Evolutionary conservation across 2,329 filamentous ascomycete genomes (phyloP).

Genomic region (Amphichorda felina): DNA sequence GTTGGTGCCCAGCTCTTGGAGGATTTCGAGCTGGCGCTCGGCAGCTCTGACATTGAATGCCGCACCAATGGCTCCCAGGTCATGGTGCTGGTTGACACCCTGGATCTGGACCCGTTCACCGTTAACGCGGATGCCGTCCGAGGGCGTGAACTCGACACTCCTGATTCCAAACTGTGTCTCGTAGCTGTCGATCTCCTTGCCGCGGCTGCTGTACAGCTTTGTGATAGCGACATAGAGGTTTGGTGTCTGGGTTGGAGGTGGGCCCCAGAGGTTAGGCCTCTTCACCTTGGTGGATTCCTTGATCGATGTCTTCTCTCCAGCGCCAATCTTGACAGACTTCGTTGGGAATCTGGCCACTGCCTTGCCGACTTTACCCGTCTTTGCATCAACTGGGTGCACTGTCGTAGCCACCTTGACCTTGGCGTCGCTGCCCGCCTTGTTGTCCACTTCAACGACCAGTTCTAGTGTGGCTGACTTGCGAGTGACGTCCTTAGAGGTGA

Average conservation of each 20-base stretch:
- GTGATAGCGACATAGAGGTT: conserved; percentile 36
- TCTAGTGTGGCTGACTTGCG: conserved; percentile 29
- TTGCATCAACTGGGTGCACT: conserved; percentile 3
- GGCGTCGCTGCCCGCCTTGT: conserved; percentile 9
- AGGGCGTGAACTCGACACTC: conserved; percentile 22
- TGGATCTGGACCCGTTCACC: conserved; percentile 29
- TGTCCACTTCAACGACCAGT: conserved; percentile 32
- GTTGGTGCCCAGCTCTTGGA: conserved; percentile 36
- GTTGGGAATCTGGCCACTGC: conserved; percentile 1
- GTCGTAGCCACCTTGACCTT: conserved; percentile 2
- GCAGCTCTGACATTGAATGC: conserved; percentile 37
- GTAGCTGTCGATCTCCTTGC: conserved; percentile 26
- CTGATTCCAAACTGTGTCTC: conserved; percentile 38
- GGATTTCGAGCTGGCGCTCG: conserved; percentile 32
- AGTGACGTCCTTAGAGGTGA: conserved; percentile 33
- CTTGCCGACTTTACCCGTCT: not conserved
- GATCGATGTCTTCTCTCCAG: not conserved
- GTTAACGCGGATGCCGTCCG: conserved; percentile 31
- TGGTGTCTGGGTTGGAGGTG: conserved; percentile 28
- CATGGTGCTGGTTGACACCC: conserved; percentile 37
- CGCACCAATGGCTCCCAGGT: conserved; percentile 34
- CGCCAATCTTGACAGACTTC: conserved; percentile 1
- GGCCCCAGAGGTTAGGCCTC: conserved; percentile 35
- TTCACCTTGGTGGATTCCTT: conserved; percentile 3
- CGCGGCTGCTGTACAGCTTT: conserved; percentile 14